phyloP scores from a whole-genome alignment of 306 rosid species.

The Lathyrus tuberosus region DNA sequence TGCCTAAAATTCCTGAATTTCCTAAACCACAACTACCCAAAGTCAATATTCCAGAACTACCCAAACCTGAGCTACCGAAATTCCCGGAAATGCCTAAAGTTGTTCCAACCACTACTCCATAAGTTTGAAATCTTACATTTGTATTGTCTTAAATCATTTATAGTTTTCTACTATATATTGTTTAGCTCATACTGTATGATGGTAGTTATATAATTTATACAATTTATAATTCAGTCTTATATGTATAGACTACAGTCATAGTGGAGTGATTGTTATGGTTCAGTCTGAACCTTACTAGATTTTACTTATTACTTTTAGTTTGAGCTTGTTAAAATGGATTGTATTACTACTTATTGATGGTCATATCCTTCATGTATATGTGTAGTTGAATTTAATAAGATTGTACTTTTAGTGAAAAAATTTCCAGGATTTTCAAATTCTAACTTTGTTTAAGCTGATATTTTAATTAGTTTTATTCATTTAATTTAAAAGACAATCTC shows the following conservation, averaged over 20 bases:
- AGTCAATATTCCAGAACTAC: not conserved
- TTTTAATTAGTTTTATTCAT: not conserved
- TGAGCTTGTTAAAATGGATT: conserved; percentile 5
- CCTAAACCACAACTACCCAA: not conserved
- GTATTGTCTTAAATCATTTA: not conserved
- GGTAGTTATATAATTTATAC: not conserved
- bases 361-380: not conserved
- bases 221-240: not conserved
- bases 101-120: conserved; percentile 22
- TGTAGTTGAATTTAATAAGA: not conserved
- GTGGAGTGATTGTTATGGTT: not conserved
- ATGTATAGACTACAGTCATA: not conserved
- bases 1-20: not conserved
- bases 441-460: not conserved
- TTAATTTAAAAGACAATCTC: not conserved
- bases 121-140: not conserved
- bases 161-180: not conserved
- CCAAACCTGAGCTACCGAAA: not conserved
- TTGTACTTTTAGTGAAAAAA: not conserved
- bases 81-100: not conserved
- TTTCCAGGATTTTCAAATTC: not conserved
- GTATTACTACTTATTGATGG: not conserved
- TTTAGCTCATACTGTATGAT: not conserved
- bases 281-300: not conserved
- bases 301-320: conserved; percentile 5